A percentile compares a stretch with the other conserved stretches of the same genome.
Conservation (phyloP, 768 basidiomycete species). For the Mycena chlorophos region DNA sequence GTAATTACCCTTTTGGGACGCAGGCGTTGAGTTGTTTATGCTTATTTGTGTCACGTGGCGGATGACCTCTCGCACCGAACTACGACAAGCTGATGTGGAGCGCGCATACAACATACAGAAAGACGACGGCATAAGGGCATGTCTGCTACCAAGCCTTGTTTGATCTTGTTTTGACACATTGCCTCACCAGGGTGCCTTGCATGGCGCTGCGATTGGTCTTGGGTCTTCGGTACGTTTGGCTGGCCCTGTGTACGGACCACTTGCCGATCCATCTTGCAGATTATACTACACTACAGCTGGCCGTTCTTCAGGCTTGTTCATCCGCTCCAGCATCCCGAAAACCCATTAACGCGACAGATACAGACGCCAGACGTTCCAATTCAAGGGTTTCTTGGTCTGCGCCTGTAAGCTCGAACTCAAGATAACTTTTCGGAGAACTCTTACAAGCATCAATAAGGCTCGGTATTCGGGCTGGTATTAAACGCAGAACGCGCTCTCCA, state of each 20-base stretch:
- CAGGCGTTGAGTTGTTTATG: neutral
- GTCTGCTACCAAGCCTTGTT: too few species aligned
- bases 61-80: constrained; percentile 35
- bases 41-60: neutral
- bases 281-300: constrained; percentile 72
- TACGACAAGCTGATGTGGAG: constrained; percentile 56
- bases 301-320: constrained; percentile 64
- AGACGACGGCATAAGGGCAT: constrained; percentile 56
- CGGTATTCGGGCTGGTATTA: constrained; percentile 70
- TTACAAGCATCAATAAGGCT: constrained; percentile 35
- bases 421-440: constrained; percentile 11
- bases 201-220: constrained; percentile 56
- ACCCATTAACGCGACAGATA: neutral
- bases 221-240: constrained; percentile 41
- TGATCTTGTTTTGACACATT: too few species aligned
- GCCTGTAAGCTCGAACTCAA: constrained; percentile 52
- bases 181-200: constrained; percentile 50
- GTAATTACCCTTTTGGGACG: neutral
- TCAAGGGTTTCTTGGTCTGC: constrained; percentile 79
- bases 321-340: constrained; percentile 1
- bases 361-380: constrained; percentile 79
- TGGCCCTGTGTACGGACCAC: too few species aligned
- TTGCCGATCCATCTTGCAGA: too few species aligned
- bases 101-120: constrained; percentile 60
- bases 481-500: constrained; percentile 77